Percentiles rank a stretch among this genome's conserved stretches.
Evolutionary conservation across 352 stramenopile species (phyloP).

Genomic region (Globisporangium nunn): DNA sequence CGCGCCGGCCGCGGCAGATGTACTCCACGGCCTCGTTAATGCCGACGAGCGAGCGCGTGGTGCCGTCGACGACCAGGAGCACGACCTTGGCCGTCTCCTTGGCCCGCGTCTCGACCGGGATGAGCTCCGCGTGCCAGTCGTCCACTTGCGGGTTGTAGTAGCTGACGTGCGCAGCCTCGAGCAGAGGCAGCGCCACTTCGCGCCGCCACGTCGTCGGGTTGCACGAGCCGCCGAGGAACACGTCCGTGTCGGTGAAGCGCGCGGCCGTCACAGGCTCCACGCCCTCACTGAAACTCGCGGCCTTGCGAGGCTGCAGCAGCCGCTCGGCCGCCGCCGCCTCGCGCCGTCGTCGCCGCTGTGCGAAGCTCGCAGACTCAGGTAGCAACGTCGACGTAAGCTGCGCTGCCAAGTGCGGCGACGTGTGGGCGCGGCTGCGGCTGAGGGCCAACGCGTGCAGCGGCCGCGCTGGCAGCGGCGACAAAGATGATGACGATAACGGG

Average conservation of each 20-base stretch:
- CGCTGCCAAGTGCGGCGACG: constrained; percentile 50
- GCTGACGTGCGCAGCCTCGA: constrained; percentile 52
- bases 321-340: constrained; percentile 9
- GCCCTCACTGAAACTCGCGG: constrained; percentile 45
- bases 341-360: constrained; percentile 10
- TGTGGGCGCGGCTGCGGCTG: constrained; percentile 49
- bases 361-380: constrained; percentile 11
- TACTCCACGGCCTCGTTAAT: constrained; percentile 87
- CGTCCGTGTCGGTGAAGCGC: constrained; percentile 33
- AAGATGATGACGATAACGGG: neutral
- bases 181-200: constrained; percentile 69
- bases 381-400: constrained; percentile 16
- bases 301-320: constrained; percentile 28
- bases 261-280: constrained; percentile 25
- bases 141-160: constrained; percentile 90
- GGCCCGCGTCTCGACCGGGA: constrained; percentile 66
- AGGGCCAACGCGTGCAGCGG: constrained; percentile 35
- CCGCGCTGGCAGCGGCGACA: constrained; percentile 7
- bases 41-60: constrained; percentile 75
- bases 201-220: constrained; percentile 86
- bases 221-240: constrained; percentile 84
- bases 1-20: constrained; percentile 63
- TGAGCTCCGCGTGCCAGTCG: constrained; percentile 83
- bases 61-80: constrained; percentile 79
- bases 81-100: constrained; percentile 82